These are phyloP conservation scores for Chytriomyces sp. DNA, from an alignment of 192 early-diverging fungal genomes.

Conservation along the genomic window DNA sequence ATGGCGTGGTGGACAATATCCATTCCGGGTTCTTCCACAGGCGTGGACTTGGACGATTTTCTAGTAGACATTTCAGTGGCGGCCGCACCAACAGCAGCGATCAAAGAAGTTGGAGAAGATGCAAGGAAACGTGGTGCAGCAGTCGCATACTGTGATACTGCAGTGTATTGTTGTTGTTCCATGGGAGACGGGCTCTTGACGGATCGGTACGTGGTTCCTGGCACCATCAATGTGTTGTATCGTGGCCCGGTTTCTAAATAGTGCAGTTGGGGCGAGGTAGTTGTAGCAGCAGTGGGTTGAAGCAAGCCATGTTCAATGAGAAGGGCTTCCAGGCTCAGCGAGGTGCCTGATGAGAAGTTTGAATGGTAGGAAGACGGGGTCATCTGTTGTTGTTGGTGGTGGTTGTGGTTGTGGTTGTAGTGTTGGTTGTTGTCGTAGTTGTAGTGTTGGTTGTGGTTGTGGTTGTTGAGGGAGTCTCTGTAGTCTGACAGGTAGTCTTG, in stretches of 20 bases:
- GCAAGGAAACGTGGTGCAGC: background rate
- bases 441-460: background rate
- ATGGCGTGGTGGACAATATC: background rate
- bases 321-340: too few species aligned
- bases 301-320: too few species aligned
- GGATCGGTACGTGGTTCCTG: too few species aligned
- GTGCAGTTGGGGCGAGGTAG: too few species aligned
- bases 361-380: too few species aligned
- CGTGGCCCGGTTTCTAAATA: too few species aligned
- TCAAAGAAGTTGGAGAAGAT: background rate
- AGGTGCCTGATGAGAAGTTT: too few species aligned
- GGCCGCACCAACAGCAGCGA: background rate
- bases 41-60: background rate
- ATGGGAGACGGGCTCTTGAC: background rate
- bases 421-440: background rate
- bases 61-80: background rate
- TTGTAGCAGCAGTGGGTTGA: too few species aligned
- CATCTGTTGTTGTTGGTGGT: too few species aligned
- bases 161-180: background rate
- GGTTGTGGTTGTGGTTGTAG: background rate
- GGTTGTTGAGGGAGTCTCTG: background rate
- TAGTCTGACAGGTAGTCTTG: too few species aligned
- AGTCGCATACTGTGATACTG: background rate
- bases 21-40: background rate
- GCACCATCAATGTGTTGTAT: too few species aligned